Conservation (phyloP, 208 protist species). For the Endotrypanum monterogeii region DNA sequence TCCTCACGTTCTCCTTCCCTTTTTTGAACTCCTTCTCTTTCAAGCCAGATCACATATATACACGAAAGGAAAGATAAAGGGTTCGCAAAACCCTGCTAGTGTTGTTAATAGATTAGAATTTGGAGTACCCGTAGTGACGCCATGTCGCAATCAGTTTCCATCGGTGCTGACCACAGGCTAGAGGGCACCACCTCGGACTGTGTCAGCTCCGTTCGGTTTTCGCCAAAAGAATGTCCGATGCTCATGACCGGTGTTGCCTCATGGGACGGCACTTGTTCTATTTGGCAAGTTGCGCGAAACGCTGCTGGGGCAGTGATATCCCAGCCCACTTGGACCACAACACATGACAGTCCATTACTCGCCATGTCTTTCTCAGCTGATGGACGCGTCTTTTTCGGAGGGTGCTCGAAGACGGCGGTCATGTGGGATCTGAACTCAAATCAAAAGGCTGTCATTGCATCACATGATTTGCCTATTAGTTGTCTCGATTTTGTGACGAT, state of each 20-base stretch:
- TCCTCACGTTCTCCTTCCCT: background rate
- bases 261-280: slow-evolving; percentile 77
- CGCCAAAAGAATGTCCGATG: slow-evolving; percentile 59
- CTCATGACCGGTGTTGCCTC: slow-evolving; percentile 62
- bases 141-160: slow-evolving; percentile 7
- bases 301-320: slow-evolving; percentile 38
- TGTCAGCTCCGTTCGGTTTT: slow-evolving; percentile 70
- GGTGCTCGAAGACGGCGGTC: slow-evolving; percentile 71
- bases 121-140: background rate
- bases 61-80: background rate
- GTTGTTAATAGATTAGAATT: slow-evolving; percentile 2
- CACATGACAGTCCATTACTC: slow-evolving; percentile 58
- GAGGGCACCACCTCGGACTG: slow-evolving; percentile 58
- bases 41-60: slow-evolving; percentile 1
- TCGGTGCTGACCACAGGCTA: slow-evolving; percentile 50
- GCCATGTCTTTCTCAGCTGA: slow-evolving; percentile 69
- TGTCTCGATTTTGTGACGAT: slow-evolving; percentile 60
- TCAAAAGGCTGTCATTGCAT: slow-evolving; percentile 67
- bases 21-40: background rate
- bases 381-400: slow-evolving; percentile 75
- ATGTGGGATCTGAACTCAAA: slow-evolving; percentile 82
- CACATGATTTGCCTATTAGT: slow-evolving; percentile 84
- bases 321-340: slow-evolving; percentile 45
- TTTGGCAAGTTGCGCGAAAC: slow-evolving; percentile 67
- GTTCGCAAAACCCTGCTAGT: background rate